These are phyloP conservation scores for Trametes sanguinea DNA, from an alignment of 768 basidiomycete genomes.

Conservation along the genomic window DNA sequence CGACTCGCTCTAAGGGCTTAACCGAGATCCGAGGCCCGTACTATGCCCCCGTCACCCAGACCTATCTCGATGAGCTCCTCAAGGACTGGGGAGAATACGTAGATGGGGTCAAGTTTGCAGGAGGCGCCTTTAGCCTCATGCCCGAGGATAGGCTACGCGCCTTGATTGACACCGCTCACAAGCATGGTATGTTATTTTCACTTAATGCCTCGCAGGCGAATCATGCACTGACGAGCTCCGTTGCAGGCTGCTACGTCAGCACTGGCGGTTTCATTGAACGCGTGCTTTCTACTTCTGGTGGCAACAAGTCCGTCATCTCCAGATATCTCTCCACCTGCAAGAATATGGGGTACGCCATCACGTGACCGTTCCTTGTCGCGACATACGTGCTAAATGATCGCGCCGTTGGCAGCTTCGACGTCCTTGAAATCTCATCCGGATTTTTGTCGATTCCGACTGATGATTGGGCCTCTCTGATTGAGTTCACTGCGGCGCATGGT, in stretches of 20 bases:
- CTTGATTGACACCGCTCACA: conserved; percentile 44
- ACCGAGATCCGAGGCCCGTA: conserved; percentile 50
- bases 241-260: conserved; percentile 39
- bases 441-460: conserved; percentile 49
- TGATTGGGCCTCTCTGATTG: conserved; percentile 44
- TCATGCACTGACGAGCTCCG: neutral
- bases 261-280: conserved; percentile 47
- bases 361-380: neutral
- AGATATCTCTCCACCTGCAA: conserved; percentile 41
- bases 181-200: conserved; percentile 30
- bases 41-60: conserved; percentile 43
- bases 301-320: conserved; percentile 35
- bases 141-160: conserved; percentile 40
- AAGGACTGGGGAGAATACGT: conserved; percentile 45
- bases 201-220: neutral
- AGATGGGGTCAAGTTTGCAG: conserved; percentile 49
- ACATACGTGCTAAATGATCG: neutral
- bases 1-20: conserved; percentile 37
- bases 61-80: conserved; percentile 44
- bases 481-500: conserved; percentile 41
- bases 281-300: conserved; percentile 38
- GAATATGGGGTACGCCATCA: conserved; percentile 36
- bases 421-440: conserved; percentile 46
- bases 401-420: conserved; percentile 40
- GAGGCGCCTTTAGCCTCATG: conserved; percentile 46